Base-by-base conservation (phyloP, 352 stramenopile species). In the Globisporangium megalacanthum region DNA sequence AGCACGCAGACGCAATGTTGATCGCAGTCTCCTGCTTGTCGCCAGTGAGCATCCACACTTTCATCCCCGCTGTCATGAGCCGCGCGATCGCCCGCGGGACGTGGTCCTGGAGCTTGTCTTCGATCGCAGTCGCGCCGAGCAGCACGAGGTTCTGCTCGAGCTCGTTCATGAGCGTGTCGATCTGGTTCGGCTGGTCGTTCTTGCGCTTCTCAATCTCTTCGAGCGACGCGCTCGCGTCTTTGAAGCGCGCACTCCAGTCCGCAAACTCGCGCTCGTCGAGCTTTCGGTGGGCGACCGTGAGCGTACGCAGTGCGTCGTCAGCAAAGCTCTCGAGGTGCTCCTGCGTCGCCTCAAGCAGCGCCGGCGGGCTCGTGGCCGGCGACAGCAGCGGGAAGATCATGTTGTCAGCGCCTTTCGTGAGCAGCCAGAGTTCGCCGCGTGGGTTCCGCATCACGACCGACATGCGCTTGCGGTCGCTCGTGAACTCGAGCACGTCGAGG, bases 1-100 rank as follows among this genome's bases (percentile, higher is more conserved):
- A 79, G 52, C 85, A 96, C 7, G 88, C 85, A 54, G 94, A 96
- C 35, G 79, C 89, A 61, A 98, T 98, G 68, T 98, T 98, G 61
- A 98, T 97, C 19, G 93, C 93, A 3, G 93, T 98, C 63, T 98
- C 92, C 46, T 93, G 68, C 66, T 98, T 98, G 70, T 98, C 93
- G 35, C 92, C 92, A 11, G 93, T 98, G n/a, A 98, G 82, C 69
- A 97, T 94, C 88, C 91, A 98, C n/a, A 98, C 72, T 42, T 94
- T 90, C 64, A 98, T 96, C 22, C 88, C 86, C 0, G 86, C 91
- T 15, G 66, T 70, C 64, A 90, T 88, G 3, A 98, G 64, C 52
- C 88, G 86, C 0, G 82, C 72, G 36, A 98, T 97, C 19, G 86
- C 79, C 22, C 83, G 80, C 0, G 89, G 88, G 2, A 98, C 93